A percentile compares a stretch with the other conserved stretches of the same genome.
These are phyloP conservation scores for Mycogone perniciosa DNA, from an alignment of 2,329 filamentous ascomycete species.

Conservation along the genomic window DNA sequence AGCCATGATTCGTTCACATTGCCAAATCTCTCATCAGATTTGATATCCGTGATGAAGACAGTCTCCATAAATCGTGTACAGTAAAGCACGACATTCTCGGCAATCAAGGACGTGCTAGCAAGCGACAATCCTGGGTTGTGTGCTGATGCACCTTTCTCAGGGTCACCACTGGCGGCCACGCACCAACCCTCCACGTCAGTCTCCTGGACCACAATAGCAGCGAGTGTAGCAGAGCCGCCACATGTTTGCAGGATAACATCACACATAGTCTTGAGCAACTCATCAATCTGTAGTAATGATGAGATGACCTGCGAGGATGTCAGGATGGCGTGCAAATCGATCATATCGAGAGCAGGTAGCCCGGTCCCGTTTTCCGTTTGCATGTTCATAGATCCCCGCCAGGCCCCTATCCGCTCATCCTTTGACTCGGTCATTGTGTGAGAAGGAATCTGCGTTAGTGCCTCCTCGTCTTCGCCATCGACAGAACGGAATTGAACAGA, in stretches of 20 bases:
- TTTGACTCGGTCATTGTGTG: constrained; percentile 41
- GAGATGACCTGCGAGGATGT: constrained; percentile 75
- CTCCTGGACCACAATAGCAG: constrained; percentile 68
- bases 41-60: constrained; percentile 66
- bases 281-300: constrained; percentile 68
- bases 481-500: constrained; percentile 45
- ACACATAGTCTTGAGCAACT: constrained; percentile 72
- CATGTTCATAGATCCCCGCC: constrained; percentile 52
- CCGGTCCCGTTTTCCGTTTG: constrained; percentile 53
- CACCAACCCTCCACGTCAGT: constrained; percentile 59
- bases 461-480: constrained; percentile 39
- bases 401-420: constrained; percentile 56
- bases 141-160: constrained; percentile 60
- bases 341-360: constrained; percentile 72
- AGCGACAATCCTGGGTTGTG: constrained; percentile 61
- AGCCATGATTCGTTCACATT: constrained; percentile 67
- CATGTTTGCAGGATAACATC: constrained; percentile 75
- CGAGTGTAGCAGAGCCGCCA: constrained; percentile 61
- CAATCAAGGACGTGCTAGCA: constrained; percentile 60
- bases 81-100: constrained; percentile 70
- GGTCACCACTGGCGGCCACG: constrained; percentile 66
- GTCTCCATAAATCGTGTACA: constrained; percentile 69
- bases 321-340: constrained; percentile 72
- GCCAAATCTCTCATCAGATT: constrained; percentile 70
- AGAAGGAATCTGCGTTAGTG: constrained; percentile 28